phyloP scores from a whole-genome alignment of 1,284 basidiomycete species.

The Trichosporon coremiiforme region DNA sequence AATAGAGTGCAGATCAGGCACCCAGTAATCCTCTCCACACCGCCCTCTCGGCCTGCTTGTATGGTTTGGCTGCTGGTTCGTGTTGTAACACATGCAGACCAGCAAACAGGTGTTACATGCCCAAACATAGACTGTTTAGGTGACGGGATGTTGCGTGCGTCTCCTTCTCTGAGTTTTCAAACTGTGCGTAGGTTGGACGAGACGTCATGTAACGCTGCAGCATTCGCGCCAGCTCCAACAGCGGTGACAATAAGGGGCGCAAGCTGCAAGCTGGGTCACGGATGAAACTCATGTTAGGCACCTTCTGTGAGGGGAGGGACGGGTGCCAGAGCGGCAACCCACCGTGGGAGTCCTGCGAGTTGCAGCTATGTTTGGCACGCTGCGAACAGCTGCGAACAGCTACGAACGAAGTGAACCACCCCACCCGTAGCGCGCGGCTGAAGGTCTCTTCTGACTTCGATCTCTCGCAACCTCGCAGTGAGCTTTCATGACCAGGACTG shows the following conservation, averaged over 20 bases:
- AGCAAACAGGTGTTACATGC: neutral
- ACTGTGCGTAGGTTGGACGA: neutral
- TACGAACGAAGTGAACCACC: neutral
- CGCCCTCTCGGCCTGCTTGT: neutral
- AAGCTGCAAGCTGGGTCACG: neutral
- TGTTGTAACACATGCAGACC: neutral
- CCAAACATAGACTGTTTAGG: too few species aligned
- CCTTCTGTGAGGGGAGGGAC: neutral
- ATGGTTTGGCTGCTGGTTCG: neutral
- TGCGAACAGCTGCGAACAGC: neutral
- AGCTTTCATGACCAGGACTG: neutral
- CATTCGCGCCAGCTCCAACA: neutral
- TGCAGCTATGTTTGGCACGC: neutral
- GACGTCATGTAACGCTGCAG: neutral
- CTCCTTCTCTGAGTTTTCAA: neutral
- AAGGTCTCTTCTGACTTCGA: neutral
- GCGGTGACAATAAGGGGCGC: conserved; percentile 1
- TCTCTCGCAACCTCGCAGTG: neutral
- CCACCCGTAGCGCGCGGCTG: neutral
- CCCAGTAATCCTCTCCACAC: neutral
- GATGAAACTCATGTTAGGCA: conserved; percentile 10
- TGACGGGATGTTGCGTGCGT: too few species aligned
- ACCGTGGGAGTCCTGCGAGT: neutral
- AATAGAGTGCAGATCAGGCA: conserved; percentile 18
- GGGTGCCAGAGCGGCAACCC: neutral